Percentiles rank a stretch among this genome's conserved stretches.
Evolutionary conservation across 805 yeast species (phyloP).

Genomic region (Myxozyma lipomycoides): DNA sequence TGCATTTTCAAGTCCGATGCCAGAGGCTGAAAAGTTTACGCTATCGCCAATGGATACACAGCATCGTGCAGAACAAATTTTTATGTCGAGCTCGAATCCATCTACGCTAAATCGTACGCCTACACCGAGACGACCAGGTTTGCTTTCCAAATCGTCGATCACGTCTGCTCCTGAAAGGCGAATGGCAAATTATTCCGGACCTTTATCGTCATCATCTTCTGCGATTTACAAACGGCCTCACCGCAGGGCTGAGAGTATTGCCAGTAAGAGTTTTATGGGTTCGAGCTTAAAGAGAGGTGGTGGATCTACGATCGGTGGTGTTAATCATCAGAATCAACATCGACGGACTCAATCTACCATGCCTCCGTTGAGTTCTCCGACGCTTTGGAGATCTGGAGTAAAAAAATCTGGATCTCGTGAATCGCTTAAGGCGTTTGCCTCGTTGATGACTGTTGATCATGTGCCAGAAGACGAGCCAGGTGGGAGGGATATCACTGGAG

Average conservation of each 20-base stretch:
- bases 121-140: conserved; percentile 7
- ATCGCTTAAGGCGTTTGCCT: not conserved
- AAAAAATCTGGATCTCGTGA: not conserved
- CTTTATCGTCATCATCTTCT: not conserved
- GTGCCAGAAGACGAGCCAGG: not conserved
- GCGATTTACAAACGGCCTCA: not conserved
- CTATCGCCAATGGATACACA: conserved; percentile 19
- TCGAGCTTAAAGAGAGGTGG: too few relatives aligned
- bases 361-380: not conserved
- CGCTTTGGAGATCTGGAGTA: not conserved
- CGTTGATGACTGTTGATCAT: not conserved
- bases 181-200: not conserved
- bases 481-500: not conserved
- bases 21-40: conserved; percentile 1
- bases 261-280: not conserved
- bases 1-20: conserved; percentile 17
- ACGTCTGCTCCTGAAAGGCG: conserved; percentile 2
- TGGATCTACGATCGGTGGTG: too few relatives aligned
- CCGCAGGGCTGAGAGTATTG: conserved; percentile 1
- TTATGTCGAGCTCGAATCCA: conserved; percentile 7
- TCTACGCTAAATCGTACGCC: conserved; percentile 3
- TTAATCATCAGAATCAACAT: not conserved
- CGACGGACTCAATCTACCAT: not conserved
- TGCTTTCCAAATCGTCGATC: conserved; percentile 4
- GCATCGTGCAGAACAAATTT: conserved; percentile 18